Conservation (phyloP, 23 red algal genomes). For the Gracilaria caudata region DNA sequence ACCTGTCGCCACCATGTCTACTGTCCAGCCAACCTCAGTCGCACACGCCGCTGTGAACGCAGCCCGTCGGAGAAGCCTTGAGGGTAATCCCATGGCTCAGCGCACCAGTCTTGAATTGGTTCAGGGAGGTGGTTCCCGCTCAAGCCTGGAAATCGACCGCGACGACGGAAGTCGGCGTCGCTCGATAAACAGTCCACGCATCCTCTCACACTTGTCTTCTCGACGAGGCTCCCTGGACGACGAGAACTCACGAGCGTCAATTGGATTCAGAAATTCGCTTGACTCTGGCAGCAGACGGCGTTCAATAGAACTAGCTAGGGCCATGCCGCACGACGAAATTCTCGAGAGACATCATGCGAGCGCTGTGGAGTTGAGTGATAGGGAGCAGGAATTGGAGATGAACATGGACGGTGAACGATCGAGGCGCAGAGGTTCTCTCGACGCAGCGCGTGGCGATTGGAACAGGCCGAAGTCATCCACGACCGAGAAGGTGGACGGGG, state of each 20-base stretch:
- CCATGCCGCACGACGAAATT: conserved; percentile 55
- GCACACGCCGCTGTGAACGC: conserved; percentile 24
- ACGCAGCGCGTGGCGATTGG: neutral
- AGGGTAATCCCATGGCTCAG: conserved; percentile 9
- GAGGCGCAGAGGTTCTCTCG: neutral
- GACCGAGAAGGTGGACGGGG: neutral
- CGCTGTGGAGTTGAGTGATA: neutral
- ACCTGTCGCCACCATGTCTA: neutral
- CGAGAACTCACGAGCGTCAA: conserved; percentile 20
- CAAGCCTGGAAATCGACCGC: conserved; percentile 16
- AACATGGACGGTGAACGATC: too few species aligned
- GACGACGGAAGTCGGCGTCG: conserved; percentile 3
- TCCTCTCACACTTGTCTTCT: conserved; percentile 44
- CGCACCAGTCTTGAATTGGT: neutral
- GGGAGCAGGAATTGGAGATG: neutral
- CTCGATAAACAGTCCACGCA: conserved; percentile 20
- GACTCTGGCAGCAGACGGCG: conserved; percentile 32
- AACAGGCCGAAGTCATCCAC: too few species aligned
- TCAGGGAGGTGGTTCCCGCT: neutral
- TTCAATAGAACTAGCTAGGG: conserved; percentile 54
- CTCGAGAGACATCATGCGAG: conserved; percentile 24
- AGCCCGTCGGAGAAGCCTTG: conserved; percentile 21
- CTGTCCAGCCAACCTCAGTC: neutral
- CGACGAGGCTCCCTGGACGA: conserved; percentile 32
- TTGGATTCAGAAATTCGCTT: conserved; percentile 14